These are phyloP conservation scores for Hypericum perforatum DNA, from an alignment of 345 rosid genomes.

Conservation along the genomic window DNA sequence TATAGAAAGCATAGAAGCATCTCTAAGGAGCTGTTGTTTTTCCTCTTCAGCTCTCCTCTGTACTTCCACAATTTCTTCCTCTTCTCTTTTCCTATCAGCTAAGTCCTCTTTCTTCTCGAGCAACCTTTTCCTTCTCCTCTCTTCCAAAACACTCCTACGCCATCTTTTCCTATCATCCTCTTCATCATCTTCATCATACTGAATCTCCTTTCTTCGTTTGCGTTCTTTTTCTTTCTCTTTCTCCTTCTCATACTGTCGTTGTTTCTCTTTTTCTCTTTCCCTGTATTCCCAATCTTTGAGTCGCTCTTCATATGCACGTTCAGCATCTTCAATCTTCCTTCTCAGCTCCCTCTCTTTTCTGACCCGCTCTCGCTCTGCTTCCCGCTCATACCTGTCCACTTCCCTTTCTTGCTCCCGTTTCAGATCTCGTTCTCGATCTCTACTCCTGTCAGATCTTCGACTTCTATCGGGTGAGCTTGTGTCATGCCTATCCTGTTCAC, in stretches of 20 bases:
- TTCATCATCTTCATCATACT: conserved; percentile 71
- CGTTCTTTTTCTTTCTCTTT: conserved; percentile 87
- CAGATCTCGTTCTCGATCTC: conserved; percentile 48
- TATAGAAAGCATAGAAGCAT: conserved; percentile 44
- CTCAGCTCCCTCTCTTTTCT: conserved; percentile 93
- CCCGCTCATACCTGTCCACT: conserved; percentile 79
- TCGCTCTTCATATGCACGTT: conserved; percentile 76
- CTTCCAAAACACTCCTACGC: conserved; percentile 67
- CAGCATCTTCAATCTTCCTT: conserved; percentile 84
- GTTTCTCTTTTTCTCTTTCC: conserved; percentile 87
- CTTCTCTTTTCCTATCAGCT: conserved; percentile 63
- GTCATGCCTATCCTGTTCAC: conserved; percentile 61
- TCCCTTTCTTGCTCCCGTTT: conserved; percentile 84
- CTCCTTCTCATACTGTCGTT: conserved; percentile 87
- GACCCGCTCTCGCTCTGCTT: conserved; percentile 72
- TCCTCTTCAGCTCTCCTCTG: conserved; percentile 75
- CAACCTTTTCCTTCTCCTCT: conserved; percentile 58
- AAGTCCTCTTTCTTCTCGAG: conserved; percentile 83
- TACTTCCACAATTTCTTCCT: conserved; percentile 77
- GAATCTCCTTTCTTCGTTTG: conserved; percentile 75
- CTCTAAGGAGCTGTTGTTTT: conserved; percentile 47
- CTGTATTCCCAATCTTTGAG: conserved; percentile 94
- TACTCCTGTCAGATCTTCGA: conserved; percentile 60
- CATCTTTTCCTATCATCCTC: conserved; percentile 80
- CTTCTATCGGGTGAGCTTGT: conserved; percentile 74